A percentile compares a stretch with the other conserved stretches of the same genome.
These are phyloP conservation scores for Pythium rishiriense DNA, from an alignment of 352 stramenopile genomes.

Conservation along the genomic window DNA sequence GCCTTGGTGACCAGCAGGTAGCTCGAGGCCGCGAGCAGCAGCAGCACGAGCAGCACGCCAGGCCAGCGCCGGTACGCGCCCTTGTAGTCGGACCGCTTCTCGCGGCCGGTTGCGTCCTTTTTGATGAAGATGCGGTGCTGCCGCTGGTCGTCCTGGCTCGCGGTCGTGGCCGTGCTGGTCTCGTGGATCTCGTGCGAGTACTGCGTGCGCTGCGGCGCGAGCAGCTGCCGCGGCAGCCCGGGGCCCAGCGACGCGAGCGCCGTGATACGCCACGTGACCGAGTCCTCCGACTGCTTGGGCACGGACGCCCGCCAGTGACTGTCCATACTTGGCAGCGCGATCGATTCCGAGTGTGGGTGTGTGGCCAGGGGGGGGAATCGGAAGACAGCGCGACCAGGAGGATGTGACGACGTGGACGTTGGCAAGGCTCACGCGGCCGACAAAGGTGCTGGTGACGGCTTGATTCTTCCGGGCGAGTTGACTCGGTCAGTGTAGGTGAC, in stretches of 20 bases:
- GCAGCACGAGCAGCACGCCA: constrained; percentile 49
- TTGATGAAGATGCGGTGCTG: constrained; percentile 23
- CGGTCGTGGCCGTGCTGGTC: constrained; percentile 6
- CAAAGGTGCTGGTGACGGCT: neutral
- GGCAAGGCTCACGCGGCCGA: neutral
- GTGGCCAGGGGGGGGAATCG: no score
- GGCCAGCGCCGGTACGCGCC: constrained; percentile 44
- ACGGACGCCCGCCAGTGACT: constrained; percentile 40
- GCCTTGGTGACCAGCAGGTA: constrained; percentile 43
- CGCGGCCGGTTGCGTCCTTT: constrained; percentile 11
- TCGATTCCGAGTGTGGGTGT: neutral
- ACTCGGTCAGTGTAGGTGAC: neutral
- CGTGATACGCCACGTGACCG: constrained; percentile 24
- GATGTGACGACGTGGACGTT: constrained; percentile 1
- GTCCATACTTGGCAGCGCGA: constrained; percentile 46
- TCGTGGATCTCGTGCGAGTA: constrained; percentile 9
- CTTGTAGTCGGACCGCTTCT: constrained; percentile 28
- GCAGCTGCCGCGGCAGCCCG: constrained; percentile 5
- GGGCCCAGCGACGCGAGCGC: constrained; percentile 21
- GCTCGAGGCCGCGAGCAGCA: constrained; percentile 34
- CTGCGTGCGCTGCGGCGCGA: constrained; percentile 13
- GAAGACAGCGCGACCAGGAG: neutral
- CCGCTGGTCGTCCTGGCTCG: constrained; percentile 14
- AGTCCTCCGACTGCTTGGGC: constrained; percentile 14
- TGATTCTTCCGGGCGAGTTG: neutral